A percentile compares a stretch with the other conserved stretches of the same genome.
phyloP scores from a whole-genome alignment of 306 rosid species.

The Lathyrus aphaca region DNA sequence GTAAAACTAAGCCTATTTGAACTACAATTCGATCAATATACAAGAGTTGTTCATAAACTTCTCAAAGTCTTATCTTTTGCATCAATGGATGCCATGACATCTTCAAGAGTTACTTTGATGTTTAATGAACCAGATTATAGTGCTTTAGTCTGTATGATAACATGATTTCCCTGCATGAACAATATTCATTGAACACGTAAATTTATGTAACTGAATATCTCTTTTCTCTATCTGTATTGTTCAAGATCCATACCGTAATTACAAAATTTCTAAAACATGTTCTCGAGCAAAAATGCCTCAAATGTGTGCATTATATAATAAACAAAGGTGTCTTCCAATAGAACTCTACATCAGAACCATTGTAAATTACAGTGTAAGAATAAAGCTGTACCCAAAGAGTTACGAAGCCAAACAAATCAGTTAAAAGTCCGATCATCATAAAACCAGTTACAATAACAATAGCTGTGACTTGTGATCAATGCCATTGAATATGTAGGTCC shows the following conservation, averaged over 20 bases:
- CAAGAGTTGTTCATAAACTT: no score
- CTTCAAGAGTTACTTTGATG: neutral
- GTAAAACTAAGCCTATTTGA: no score
- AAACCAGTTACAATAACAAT: slow-evolving; percentile 56
- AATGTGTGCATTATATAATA: slow-evolving; percentile 10
- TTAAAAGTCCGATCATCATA: slow-evolving; percentile 17
- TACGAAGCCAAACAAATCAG: slow-evolving; percentile 34
- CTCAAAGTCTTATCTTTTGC: neutral
- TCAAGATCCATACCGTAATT: slow-evolving; percentile 20
- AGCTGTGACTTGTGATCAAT: slow-evolving; percentile 93
- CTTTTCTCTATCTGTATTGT: neutral
- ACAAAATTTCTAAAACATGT: slow-evolving; percentile 36
- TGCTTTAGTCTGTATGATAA: neutral
- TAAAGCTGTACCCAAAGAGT: neutral
- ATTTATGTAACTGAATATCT: neutral
- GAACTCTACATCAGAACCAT: slow-evolving; percentile 33
- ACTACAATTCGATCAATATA: no score
- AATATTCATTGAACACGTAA: neutral
- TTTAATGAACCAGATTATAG: neutral
- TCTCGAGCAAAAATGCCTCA: slow-evolving; percentile 20
- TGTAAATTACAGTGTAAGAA: slow-evolving; percentile 13
- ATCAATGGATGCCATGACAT: neutral
- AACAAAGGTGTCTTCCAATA: slow-evolving; percentile 39
- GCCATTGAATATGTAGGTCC: slow-evolving; percentile 89
- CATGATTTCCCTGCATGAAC: neutral